Conservation (phyloP, 2,329 filamentous ascomycete genomes). For the Fusarium sp. region DNA sequence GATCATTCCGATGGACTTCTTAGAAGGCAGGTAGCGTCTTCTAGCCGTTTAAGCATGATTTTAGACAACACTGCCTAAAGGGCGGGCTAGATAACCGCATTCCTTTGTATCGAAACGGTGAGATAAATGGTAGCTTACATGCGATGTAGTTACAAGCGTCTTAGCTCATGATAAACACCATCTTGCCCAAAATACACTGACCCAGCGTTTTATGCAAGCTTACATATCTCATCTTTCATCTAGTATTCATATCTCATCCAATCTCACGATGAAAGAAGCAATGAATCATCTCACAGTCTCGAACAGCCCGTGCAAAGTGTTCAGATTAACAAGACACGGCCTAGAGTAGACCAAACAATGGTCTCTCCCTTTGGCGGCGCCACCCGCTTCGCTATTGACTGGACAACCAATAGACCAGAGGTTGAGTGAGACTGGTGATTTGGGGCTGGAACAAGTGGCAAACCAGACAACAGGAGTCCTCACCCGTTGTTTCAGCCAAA, state of each 20-base stretch:
- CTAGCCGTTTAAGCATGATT: neutral
- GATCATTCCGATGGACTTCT: neutral
- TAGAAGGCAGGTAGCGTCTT: neutral
- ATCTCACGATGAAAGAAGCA: neutral
- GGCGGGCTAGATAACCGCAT: neutral
- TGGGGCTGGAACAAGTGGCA: neutral
- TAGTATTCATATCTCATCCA: neutral
- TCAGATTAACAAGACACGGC: neutral
- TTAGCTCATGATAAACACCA: no score
- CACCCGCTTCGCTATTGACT: slow-evolving; percentile 15
- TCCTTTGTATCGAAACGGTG: neutral
- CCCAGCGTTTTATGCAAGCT: no score
- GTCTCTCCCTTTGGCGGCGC: slow-evolving; percentile 6
- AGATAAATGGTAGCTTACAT: neutral
- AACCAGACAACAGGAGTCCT: neutral
- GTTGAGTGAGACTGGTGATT: neutral
- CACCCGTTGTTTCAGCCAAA: slow-evolving; percentile 17
- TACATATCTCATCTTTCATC: no score
- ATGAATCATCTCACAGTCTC: neutral
- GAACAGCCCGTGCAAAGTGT: neutral
- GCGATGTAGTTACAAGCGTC: neutral
- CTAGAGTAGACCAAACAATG: slow-evolving; percentile 5
- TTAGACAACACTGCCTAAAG: neutral
- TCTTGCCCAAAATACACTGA: no score
- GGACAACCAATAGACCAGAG: neutral